Base-by-base conservation (phyloP, 345 rosid genomes). In the Aegle marmelos region DNA sequence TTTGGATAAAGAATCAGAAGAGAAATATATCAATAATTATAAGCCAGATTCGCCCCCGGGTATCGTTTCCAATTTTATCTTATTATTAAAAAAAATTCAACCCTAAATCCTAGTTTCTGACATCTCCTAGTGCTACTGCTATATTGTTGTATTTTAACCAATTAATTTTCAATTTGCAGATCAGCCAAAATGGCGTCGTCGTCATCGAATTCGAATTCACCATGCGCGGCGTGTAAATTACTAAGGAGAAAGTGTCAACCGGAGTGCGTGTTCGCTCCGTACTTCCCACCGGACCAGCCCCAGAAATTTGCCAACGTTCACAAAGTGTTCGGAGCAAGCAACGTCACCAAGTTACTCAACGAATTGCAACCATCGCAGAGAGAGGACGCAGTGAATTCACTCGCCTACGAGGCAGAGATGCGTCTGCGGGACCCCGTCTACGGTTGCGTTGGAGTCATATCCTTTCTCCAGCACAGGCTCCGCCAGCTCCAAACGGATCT, bases 201-300 rank as follows among this genome's bases (percentile, higher is more conserved):
- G 25, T 83, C 86, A 3, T 83, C 84, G 9, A 86, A 77, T 72
- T 83, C 84, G 7, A 86, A 79, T 72, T 86, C 88, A 9, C 88
- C 88, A 30, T 86, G 88, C 45, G 88, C 88, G 14, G 88, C 86
- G 4, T 86, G 88, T 28, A 86, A 86, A 79, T 83, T 86, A 37
- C 68, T 83, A 33, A 37, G 88, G 70, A 31, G 89, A n/a, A 86
- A 86, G 74, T 86, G 86, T 72, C 84, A 84, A 28, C 89, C 83
- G 62, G 87, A 86, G 82, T 83, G 89, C 56, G 89, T 86, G n/a
- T 86, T 86, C 50, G 87, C 86, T 4, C 89, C 89, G 2, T 86
- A 85, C 24, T 85, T 85, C 36, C 87, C 87, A 7, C 87, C 87
- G 24, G 87, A 82, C 28, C 83, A 85, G 61, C 87, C 87, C 2